phyloP scores from a whole-genome alignment of 2,329 filamentous ascomycete species.

The Monosporascus sp. region DNA sequence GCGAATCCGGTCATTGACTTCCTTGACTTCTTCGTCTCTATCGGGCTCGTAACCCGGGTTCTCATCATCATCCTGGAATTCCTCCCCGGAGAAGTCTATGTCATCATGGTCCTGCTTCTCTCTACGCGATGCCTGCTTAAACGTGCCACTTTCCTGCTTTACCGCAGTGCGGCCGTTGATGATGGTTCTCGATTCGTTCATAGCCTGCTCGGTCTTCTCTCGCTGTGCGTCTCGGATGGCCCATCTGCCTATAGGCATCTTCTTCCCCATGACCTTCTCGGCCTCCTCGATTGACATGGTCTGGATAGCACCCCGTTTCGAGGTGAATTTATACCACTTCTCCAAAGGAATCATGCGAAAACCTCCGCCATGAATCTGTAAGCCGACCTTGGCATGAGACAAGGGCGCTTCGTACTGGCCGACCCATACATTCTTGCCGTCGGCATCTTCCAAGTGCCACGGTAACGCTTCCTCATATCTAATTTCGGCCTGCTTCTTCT shows the following conservation, averaged over 20 bases:
- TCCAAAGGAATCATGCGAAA: conserved; percentile 89
- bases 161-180: conserved; percentile 52
- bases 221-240: conserved; percentile 56
- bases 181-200: conserved; percentile 57
- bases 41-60: conserved; percentile 68
- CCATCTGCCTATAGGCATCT: conserved; percentile 73
- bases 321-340: conserved; percentile 87
- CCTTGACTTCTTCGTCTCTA: conserved; percentile 74
- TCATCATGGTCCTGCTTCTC: conserved; percentile 68
- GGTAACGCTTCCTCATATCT: conserved; percentile 93
- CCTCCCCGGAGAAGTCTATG: conserved; percentile 60
- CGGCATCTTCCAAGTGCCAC: conserved; percentile 95
- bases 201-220: conserved; percentile 51
- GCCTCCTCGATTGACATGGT: conserved; percentile 77
- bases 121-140: conserved; percentile 51
- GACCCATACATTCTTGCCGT: conserved; percentile 91
- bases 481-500: conserved; percentile 64
- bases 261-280: conserved; percentile 76
- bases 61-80: conserved; percentile 88
- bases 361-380: conserved; percentile 62
- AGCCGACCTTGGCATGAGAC: conserved; percentile 77
- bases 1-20: conserved; percentile 66
- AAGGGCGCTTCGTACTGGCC: conserved; percentile 86
- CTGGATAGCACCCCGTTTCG: conserved; percentile 69
- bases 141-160: conserved; percentile 65